Evolutionary conservation across 148 eudicot species (phyloP).

Genomic region (Simmondsia chinensis): DNA sequence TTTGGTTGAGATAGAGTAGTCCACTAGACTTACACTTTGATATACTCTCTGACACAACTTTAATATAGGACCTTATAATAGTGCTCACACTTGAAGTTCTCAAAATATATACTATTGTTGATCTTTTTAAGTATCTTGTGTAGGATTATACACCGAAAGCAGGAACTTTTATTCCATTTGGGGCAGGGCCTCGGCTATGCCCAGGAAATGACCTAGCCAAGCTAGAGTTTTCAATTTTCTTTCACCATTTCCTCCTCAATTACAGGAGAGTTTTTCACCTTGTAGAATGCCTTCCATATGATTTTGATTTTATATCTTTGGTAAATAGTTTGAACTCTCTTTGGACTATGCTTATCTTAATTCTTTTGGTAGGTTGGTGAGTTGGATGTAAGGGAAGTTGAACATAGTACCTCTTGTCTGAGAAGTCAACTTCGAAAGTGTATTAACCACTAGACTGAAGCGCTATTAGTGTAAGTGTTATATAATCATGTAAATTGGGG

Average conservation of each 20-base stretch:
- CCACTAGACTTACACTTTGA: too few species aligned
- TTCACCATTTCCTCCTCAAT: slow-evolving; percentile 39
- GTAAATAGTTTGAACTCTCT: not conserved
- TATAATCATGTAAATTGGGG: too few species aligned
- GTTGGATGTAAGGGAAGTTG: too few species aligned
- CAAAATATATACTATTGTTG: not conserved
- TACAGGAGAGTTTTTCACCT: slow-evolving; percentile 21
- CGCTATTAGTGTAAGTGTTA: too few species aligned
- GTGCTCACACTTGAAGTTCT: not conserved
- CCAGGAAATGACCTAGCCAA: slow-evolving; percentile 43
- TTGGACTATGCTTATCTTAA: not conserved
- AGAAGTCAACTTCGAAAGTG: too few species aligned
- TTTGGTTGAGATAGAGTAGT: too few species aligned
- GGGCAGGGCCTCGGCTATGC: slow-evolving; percentile 42
- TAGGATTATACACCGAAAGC: slow-evolving; percentile 24
- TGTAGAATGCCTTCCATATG: not conserved
- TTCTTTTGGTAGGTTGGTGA: not conserved
- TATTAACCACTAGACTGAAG: too few species aligned
- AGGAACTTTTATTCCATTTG: slow-evolving; percentile 35
- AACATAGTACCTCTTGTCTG: too few species aligned
- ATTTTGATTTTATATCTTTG: not conserved
- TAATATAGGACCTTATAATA: not conserved
- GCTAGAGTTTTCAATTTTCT: slow-evolving; percentile 28
- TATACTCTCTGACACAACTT: too few species aligned
- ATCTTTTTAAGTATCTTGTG: not conserved